Base-by-base conservation (phyloP, 225 moss, liverwort and hornwort genomes). In the Pleurozium schreberi region DNA sequence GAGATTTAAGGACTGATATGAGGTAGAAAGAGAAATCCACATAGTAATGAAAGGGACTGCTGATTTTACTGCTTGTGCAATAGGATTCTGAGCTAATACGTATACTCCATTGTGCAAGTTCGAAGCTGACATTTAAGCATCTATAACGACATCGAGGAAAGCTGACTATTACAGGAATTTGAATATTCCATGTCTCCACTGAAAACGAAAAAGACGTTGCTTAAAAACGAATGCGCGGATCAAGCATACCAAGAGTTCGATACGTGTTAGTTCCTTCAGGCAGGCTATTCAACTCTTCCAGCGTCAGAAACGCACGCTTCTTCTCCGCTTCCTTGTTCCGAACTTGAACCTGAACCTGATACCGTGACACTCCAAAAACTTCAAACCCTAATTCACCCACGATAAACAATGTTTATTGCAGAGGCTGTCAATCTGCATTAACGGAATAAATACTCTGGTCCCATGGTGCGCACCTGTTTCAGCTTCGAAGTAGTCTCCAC, bases 281-380 rank as follows among this genome's bases (percentile, higher is more conserved):
- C 53, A 98, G 93, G 88, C 93, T 94, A 86, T 95, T 94, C 85
- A 98, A 84, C 93, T 98, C 98, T 78, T 98, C 96, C 92, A 98
- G 80, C 5, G 97, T 98, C 86, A 98, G 91, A 91, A 94, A 97
- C 73, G 98, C 96, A 80, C 98, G 94, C 90, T 98, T 98, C 89
- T 98, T 98, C 88, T 98, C 98, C 64, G 97, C 96, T 92, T 97
- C 98, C 93, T 97, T 98, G 83, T 96, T 93, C 86, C 93, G 93
- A 91, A 93, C 69, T 75, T 93, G 93, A 38, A 90, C 89, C 86
- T 93, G 93, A 43, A 93, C 93, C 93, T 93, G 87, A 82, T 22
- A 86, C 22, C 81, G 19, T 31, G 8, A 86, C 85, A 73, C 65
- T 65, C 80, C 60, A 66, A 15, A 53, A 79, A 81, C 85, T 85